These are phyloP conservation scores for Podaxis sp. DNA, from an alignment of 768 basidiomycete genomes.

Conservation along the genomic window DNA sequence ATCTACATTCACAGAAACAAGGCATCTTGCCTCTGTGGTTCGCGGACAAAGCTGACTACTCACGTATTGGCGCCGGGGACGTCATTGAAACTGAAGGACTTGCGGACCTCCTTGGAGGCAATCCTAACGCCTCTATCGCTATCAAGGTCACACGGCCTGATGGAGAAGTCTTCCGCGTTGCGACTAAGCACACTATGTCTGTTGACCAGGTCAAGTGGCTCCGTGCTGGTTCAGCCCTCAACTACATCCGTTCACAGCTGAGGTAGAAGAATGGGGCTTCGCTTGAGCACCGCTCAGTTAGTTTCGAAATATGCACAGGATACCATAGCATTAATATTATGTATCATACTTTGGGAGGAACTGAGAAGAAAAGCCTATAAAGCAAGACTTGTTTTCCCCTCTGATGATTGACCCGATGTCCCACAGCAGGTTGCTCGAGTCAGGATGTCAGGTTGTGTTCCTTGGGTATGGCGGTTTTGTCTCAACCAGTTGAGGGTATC, in stretches of 20 bases:
- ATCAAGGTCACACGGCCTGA: slow-evolving; percentile 63
- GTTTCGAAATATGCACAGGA: slow-evolving; percentile 3
- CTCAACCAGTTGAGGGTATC: slow-evolving; percentile 42
- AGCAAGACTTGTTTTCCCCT: not conserved
- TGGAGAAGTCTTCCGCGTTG: slow-evolving; percentile 63
- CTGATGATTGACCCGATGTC: not conserved
- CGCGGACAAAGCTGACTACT: slow-evolving; percentile 79
- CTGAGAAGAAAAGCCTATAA: not conserved
- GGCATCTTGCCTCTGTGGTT: slow-evolving; percentile 97
- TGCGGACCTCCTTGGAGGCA: slow-evolving; percentile 52
- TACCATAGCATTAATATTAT: not conserved
- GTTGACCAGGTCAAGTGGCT: slow-evolving; percentile 90
- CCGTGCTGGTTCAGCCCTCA: slow-evolving; percentile 82
- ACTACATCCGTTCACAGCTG: slow-evolving; percentile 66
- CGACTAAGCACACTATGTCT: slow-evolving; percentile 86
- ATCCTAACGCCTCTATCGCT: slow-evolving; percentile 40
- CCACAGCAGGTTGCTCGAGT: not conserved
- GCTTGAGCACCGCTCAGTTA: not conserved
- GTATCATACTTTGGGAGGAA: not conserved
- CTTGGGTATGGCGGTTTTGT: not conserved
- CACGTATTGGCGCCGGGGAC: slow-evolving; percentile 79
- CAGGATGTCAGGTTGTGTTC: not conserved
- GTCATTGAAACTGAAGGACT: slow-evolving; percentile 82
- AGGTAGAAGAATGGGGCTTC: not conserved
- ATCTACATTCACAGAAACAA: slow-evolving; percentile 70